Conservation (phyloP, 1,284 basidiomycete genomes). For the Ganoderma sp. region DNA sequence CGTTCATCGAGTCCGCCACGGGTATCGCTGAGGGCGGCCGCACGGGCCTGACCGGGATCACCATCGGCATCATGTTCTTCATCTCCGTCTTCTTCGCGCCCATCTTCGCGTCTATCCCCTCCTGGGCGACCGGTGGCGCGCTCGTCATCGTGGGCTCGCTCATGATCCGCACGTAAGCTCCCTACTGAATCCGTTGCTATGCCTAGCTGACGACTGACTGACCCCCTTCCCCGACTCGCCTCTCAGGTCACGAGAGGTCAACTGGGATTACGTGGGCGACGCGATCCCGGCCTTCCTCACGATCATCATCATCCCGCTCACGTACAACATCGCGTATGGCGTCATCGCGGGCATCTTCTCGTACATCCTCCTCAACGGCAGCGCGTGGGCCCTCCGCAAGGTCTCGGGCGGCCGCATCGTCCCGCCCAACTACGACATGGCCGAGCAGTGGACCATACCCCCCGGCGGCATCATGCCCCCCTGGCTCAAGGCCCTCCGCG, state of each 20-base stretch:
- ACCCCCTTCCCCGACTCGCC: background rate
- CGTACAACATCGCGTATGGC: constrained; percentile 90
- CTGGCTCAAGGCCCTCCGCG: constrained; percentile 55
- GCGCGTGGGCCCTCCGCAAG: constrained; percentile 65
- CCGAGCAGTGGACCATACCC: constrained; percentile 73
- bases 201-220: background rate
- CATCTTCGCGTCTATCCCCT: constrained; percentile 86
- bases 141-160: constrained; percentile 87
- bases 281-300: constrained; percentile 85
- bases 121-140: constrained; percentile 90
- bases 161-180: constrained; percentile 85
- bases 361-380: constrained; percentile 78
- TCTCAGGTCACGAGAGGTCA: constrained; percentile 76
- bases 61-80: constrained; percentile 82
- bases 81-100: constrained; percentile 89
- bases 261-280: constrained; percentile 90
- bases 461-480: constrained; percentile 69
- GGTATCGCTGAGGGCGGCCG: constrained; percentile 87
- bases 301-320: constrained; percentile 77
- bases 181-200: background rate
- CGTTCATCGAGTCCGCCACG: constrained; percentile 86
- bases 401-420: constrained; percentile 64
- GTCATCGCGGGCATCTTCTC: constrained; percentile 81
- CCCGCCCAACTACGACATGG: constrained; percentile 68
- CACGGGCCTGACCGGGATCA: constrained; percentile 84